Base-by-base conservation (phyloP, 257 asterid species). In the Mentha longifolia region DNA sequence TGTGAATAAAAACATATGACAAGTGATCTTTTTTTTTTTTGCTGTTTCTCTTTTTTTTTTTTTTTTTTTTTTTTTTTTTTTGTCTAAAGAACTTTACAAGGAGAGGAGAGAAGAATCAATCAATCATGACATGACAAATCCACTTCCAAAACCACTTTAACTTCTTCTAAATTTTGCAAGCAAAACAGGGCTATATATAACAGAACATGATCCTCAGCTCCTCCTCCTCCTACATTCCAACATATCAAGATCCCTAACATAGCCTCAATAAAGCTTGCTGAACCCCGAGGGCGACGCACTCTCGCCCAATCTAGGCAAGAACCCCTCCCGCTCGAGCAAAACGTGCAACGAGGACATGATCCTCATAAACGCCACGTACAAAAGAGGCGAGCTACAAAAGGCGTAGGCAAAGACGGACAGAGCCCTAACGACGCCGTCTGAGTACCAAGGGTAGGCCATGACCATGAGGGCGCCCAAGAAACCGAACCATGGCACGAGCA, bases 371-470 rank as follows among this genome's bases (percentile, higher is more conserved):
- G 97, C 71, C 45, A 65, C 15, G 84, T 91, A 94, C 8, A 90
- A 43, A 31, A 88, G 2, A 0, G 98, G 97, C 0, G 99, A 71
- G 68, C 84, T 77, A 77, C 93, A 89, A 55, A 91, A 94, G 0
- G 96, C 90, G 28, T 91, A 94, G 4, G 49, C 95, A 33, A 91
- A 91, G 1, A 88, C 86, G 0, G 87, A 78, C 6, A 94, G 79
- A 3, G 96, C 99, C 78, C 97, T 83, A 30, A 91, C 80, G 0
- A 94, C 82, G 4, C 99, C 99, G 67, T 88, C 76, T 0, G 78
- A 46, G 82, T 94, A 92, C 90, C 95, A 88, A n/a, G 98, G 98
- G 49, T 54, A 86, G 8, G 93, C 98, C 99, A 91, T 94, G 19
- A 78, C 92, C 58, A 92, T 1, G n/a, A 94, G 96, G 49, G 85